A percentile compares a stretch with the other conserved stretches of the same genome.
These are phyloP conservation scores for Phytophthora podocarpi DNA, from an alignment of 352 stramenopile genomes.

Conservation along the genomic window DNA sequence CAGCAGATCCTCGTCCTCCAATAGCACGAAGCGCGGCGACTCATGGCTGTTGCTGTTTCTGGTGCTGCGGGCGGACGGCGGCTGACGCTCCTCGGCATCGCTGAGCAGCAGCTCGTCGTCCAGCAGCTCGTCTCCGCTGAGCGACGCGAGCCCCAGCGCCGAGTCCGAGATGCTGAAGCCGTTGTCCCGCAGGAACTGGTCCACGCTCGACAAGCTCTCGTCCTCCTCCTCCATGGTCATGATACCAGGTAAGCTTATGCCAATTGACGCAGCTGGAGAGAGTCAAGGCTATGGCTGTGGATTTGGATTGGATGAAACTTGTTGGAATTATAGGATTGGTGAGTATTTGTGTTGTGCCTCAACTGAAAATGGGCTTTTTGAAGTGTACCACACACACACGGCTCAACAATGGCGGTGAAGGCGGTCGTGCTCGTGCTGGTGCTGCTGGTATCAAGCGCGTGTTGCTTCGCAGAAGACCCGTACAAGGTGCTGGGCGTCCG, in stretches of 20 bases:
- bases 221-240: too few species aligned
- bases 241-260: too few species aligned
- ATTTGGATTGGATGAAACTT: too few species aligned
- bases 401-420: constrained; percentile 4
- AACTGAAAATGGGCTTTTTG: too few species aligned
- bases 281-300: too few species aligned
- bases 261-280: too few species aligned
- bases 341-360: too few species aligned
- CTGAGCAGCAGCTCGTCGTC: constrained; percentile 49
- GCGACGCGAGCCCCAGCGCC: constrained; percentile 36
- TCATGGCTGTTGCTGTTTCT: neutral
- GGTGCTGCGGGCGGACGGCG: neutral
- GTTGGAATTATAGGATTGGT: too few species aligned
- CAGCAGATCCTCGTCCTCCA: constrained; percentile 61
- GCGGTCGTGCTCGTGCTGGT: constrained; percentile 17
- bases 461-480: constrained; percentile 58
- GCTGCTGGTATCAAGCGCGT: constrained; percentile 11
- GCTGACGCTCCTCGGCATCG: constrained; percentile 30
- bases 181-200: constrained; percentile 82
- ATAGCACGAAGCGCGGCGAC: constrained; percentile 64
- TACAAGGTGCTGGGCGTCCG: constrained; percentile 73
- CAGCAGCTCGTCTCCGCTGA: constrained; percentile 39
- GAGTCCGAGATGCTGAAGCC: constrained; percentile 61
- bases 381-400: too few species aligned
- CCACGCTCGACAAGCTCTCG: constrained; percentile 73